A percentile compares a stretch with the other conserved stretches of the same genome.
phyloP scores from a whole-genome alignment of 176 grass and related monocot genomes.

The Otatea glauca region DNA sequence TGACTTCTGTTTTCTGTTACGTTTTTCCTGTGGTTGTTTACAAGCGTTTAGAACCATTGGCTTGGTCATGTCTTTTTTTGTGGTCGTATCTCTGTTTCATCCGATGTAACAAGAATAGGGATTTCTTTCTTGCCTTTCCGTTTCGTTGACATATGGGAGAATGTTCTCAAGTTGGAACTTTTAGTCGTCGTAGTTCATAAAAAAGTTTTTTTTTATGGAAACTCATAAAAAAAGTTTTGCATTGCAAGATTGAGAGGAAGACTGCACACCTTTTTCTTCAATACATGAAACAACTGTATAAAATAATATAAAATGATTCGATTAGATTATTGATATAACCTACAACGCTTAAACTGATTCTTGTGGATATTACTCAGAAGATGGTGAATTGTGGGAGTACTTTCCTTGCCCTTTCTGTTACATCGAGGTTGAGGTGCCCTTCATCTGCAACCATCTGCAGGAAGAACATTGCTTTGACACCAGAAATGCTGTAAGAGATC shows the following conservation, averaged over 20 bases:
- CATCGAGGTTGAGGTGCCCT: constrained; percentile 82
- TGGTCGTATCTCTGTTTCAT: constrained; percentile 7
- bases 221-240: not conserved
- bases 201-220: not conserved
- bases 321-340: not conserved
- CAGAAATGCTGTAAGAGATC: constrained; percentile 65
- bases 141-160: not conserved
- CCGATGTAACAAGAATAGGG: not conserved
- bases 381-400: constrained; percentile 78
- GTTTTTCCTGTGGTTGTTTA: not conserved
- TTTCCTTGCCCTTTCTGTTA: constrained; percentile 88
- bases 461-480: constrained; percentile 91
- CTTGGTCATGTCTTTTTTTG: not conserved
- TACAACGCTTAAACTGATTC: not conserved
- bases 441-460: constrained; percentile 77
- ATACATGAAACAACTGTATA: not conserved
- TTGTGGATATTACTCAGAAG: constrained; percentile 44
- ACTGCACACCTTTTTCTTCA: constrained; percentile 10
- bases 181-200: not conserved
- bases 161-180: not conserved
- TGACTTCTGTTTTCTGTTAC: not conserved
- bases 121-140: not conserved
- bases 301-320: not conserved
- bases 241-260: not conserved
- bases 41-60: constrained; percentile 10